Base-by-base conservation (phyloP, 2,329 filamentous ascomycete species). In the Aureobasidium sp. region DNA sequence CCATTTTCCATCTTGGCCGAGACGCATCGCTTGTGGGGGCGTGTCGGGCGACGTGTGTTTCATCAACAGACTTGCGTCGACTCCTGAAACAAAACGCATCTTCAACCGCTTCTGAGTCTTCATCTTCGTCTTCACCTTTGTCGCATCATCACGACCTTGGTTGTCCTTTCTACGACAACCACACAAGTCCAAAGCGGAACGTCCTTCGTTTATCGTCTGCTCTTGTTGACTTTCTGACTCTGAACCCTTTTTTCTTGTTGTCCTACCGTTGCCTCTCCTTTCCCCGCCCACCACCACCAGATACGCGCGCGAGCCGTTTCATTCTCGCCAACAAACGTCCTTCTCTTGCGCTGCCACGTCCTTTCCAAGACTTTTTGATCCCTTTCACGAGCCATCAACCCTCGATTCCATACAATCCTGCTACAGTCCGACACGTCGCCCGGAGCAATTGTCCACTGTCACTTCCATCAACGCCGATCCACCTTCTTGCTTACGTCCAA, bases 211-310 rank as follows among this genome's bases (percentile, higher is more conserved):
- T 59, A 41, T 59, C 45, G 54, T 48, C 36, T 42, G 57, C 45
- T 34, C 36, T 58, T 29, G 42, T 49, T 59, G 54, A 25, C 16
- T 10, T 48, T 50, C 45, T 49, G 27, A 34, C 57, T 49, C 42
- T 41, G 44, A 50, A 59, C 45, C 57, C 29, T 59, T 59, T 58
- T 49, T 49, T 36, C 34, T 50, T 49, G 48, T 61, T 50, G 62
- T 63, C 41, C 57, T 49, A 59, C 59, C 62, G 44, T 44, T 54
- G 62, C 30, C 55, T 59, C 57, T 59, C 57, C 57, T 59, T 59
- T 59, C 57, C 57, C 57, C 55, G 57, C 57, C 45, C 57, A 59
- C 57, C 57, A 59, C 57, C 34, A 59, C n/a, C 44, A 49, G 44
- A 32, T 59, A 59, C 57, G 57, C 57, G 54, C 54, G 25, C 36